Evolutionary conservation across 1,139 yeast species (phyloP).

Genomic region (Blastobotrys capitulatus): DNA sequence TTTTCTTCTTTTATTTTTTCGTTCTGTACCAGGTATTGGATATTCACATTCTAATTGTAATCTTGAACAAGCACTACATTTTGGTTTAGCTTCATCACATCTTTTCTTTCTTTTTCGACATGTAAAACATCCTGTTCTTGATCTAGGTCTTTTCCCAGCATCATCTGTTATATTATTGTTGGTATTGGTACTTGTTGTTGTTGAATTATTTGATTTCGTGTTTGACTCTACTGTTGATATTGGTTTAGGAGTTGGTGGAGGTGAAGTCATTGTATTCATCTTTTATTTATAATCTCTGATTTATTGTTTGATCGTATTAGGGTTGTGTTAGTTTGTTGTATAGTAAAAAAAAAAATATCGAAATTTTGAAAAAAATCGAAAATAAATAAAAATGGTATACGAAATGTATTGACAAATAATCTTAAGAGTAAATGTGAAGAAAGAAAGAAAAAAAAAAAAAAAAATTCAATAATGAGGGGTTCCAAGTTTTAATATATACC

Average conservation of each 20-base stretch:
- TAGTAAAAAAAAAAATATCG: too few relatives aligned
- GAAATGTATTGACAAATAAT: too few relatives aligned
- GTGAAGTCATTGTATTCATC: constrained; percentile 3
- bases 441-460: too few relatives aligned
- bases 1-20: constrained; percentile 33
- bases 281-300: neutral
- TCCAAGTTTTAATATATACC: too few relatives aligned
- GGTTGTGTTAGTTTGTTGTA: too few relatives aligned
- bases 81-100: constrained; percentile 60
- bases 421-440: too few relatives aligned
- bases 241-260: constrained; percentile 2
- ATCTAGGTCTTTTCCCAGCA: constrained; percentile 17
- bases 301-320: too few relatives aligned
- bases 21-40: constrained; percentile 48
- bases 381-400: too few relatives aligned
- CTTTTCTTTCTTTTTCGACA: constrained; percentile 68
- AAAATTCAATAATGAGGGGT: too few relatives aligned
- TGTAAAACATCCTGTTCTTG: constrained; percentile 59
- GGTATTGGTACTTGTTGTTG: neutral
- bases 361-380: too few relatives aligned
- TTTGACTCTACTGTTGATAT: neutral
- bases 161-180: neutral
- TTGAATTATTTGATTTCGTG: too few relatives aligned
- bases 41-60: constrained; percentile 50
- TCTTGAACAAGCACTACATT: constrained; percentile 54